A percentile compares a stretch with the other conserved stretches of the same genome.
Conservation (phyloP, 495 filamentous ascomycete genomes). For the Xylaria cubensis region DNA sequence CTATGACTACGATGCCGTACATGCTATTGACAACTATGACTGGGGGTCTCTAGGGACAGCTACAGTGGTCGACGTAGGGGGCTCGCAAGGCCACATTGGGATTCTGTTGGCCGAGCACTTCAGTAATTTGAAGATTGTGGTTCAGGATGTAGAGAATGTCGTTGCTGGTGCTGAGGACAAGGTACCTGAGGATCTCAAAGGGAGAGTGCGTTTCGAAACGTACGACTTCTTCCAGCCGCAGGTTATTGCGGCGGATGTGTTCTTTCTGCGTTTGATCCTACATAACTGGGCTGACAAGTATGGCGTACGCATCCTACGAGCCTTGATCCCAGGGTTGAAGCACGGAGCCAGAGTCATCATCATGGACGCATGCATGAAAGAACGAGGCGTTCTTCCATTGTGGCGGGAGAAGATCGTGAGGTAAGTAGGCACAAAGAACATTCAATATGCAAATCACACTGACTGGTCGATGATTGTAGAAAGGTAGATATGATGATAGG, state of each 20-base stretch:
- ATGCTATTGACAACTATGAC: slow-evolving; percentile 30
- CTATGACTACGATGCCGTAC: background rate
- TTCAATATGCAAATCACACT: background rate
- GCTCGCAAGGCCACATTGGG: slow-evolving; percentile 26
- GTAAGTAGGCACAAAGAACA: background rate
- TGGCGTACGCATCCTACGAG: slow-evolving; percentile 46
- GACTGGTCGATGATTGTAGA: background rate
- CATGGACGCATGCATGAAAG: slow-evolving; percentile 1
- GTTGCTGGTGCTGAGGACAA: slow-evolving; percentile 32
- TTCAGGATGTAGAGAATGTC: slow-evolving; percentile 40
- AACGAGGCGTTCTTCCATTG: background rate
- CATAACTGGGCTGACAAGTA: slow-evolving; percentile 56
- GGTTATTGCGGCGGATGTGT: slow-evolving; percentile 52
- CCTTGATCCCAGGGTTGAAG: slow-evolving; percentile 40
- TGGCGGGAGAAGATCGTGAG: background rate
- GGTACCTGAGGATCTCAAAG: slow-evolving; percentile 19
- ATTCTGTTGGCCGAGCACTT: slow-evolving; percentile 10
- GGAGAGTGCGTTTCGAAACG: slow-evolving; percentile 39
- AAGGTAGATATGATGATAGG: slow-evolving; percentile 2
- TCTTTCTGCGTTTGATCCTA: slow-evolving; percentile 56
- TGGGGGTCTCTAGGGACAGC: slow-evolving; percentile 29
- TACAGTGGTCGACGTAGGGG: slow-evolving; percentile 42
- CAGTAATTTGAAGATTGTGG: slow-evolving; percentile 23
- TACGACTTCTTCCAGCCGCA: slow-evolving; percentile 58
- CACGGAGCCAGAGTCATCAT: slow-evolving; percentile 12